Evolutionary conservation across 306 rosid genomes (phyloP).

Genomic region (Corylus americana): DNA sequence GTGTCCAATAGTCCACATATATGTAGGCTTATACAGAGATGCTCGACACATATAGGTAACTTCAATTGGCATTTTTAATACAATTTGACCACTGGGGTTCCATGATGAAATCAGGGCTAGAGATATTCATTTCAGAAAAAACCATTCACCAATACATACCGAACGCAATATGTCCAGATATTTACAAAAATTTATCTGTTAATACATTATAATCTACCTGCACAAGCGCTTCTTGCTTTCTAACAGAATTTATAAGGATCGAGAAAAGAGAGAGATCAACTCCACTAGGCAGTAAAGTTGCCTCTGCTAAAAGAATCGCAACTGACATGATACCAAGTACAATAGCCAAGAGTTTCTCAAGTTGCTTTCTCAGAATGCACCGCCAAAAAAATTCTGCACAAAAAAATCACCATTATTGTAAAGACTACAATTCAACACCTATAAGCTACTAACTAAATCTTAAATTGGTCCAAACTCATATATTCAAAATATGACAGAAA

Average conservation of each 20-base stretch:
- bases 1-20: neutral
- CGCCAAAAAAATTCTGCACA: constrained; percentile 90
- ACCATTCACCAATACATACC: neutral
- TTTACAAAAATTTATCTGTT: constrained; percentile 10
- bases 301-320: constrained; percentile 97
- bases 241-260: constrained; percentile 76
- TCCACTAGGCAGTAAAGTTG: constrained; percentile 72
- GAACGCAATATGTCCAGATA: constrained; percentile 12
- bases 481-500: neutral
- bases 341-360: constrained; percentile 73
- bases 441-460: neutral
- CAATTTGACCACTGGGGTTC: neutral
- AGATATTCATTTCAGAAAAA: constrained; percentile 8
- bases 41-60: neutral
- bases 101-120: constrained; percentile 5
- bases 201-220: constrained; percentile 59
- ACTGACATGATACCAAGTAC: constrained; percentile 79
- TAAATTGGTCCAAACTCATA: neutral
- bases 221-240: constrained; percentile 79
- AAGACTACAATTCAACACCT: neutral
- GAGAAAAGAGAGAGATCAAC: constrained; percentile 92
- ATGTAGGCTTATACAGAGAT: neutral
- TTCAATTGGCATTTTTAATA: neutral
- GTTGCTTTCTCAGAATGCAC: constrained; percentile 82
- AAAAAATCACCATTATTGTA: constrained; percentile 27